Evolutionary conservation across 345 rosid genomes (phyloP).

Genomic region (Euphorbia lathyris): DNA sequence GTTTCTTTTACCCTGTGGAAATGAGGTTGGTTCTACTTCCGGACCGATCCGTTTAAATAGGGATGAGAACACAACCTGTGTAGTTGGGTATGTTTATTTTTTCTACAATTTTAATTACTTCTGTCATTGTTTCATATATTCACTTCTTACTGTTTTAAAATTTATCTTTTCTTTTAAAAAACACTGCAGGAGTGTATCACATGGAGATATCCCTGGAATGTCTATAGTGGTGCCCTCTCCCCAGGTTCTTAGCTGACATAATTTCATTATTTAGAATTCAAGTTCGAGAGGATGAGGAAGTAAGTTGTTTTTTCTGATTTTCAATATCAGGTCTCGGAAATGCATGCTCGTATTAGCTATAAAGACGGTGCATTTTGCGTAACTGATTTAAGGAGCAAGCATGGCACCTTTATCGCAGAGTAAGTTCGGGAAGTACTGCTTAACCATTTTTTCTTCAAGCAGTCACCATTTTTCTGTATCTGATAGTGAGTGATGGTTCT

Average conservation of each 20-base stretch:
- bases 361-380: conserved; percentile 73
- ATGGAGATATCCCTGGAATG: conserved; percentile 46
- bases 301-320: neutral
- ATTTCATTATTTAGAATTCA: neutral
- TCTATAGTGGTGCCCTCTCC: conserved; percentile 54
- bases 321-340: conserved; percentile 56
- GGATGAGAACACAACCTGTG: conserved; percentile 54
- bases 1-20: conserved; percentile 58
- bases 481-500: neutral
- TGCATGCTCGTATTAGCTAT: conserved; percentile 69
- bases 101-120: neutral
- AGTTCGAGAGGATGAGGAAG: neutral
- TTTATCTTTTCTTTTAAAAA: neutral
- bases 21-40: conserved; percentile 33
- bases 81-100: conserved; percentile 53
- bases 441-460: neutral
- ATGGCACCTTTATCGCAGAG: conserved; percentile 74
- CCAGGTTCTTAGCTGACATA: conserved; percentile 38
- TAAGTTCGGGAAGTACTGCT: conserved; percentile 38
- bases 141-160: neutral
- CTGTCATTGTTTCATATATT: neutral
- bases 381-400: conserved; percentile 62
- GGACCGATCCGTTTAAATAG: conserved; percentile 49
- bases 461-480: conserved; percentile 1
- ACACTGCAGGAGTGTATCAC: conserved; percentile 58